Conservation (phyloP, 169 alveolate genomes). For the Theileria parva region DNA sequence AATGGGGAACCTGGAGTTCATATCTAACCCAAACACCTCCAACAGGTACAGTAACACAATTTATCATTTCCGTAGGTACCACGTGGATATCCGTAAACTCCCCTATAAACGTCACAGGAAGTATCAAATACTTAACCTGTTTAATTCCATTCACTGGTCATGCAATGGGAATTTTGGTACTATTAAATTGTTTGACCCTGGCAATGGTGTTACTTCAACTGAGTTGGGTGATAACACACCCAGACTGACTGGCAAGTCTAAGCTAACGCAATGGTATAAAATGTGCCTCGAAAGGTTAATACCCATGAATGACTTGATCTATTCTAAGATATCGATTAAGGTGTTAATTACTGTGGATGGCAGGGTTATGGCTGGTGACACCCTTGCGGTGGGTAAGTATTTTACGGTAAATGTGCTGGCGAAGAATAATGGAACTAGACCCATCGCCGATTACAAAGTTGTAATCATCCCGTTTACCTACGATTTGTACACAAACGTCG, state of each 20-base stretch:
- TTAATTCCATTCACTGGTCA: too few relatives aligned
- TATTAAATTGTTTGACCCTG: too few relatives aligned
- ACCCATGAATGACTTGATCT: conserved; percentile 24
- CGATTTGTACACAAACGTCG: conserved; percentile 9
- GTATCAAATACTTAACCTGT: too few relatives aligned
- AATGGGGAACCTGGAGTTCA: conserved; percentile 8
- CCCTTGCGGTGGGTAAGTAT: background rate
- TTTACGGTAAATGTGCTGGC: conserved; percentile 26
- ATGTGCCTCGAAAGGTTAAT: conserved; percentile 27
- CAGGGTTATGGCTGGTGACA: background rate
- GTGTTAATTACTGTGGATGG: conserved; percentile 12
- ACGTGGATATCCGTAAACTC: too few relatives aligned
- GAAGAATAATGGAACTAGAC: conserved; percentile 33
- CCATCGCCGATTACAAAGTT: conserved; percentile 23
- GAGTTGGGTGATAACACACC: too few relatives aligned
- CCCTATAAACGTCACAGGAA: too few relatives aligned
- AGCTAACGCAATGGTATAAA: background rate
- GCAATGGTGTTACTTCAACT: too few relatives aligned
- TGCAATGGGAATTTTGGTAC: too few relatives aligned
- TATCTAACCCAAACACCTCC: conserved; percentile 15
- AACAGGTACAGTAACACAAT: conserved; percentile 7
- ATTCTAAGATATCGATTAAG: conserved; percentile 18
- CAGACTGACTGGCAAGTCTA: background rate
- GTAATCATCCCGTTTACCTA: conserved; percentile 22
- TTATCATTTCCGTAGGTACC: too few relatives aligned